Evolutionary conservation across 352 stramenopile species (phyloP), one percentile per base, ranked within the genome.

Genomic region (Phytophthora palmivora): DNA sequence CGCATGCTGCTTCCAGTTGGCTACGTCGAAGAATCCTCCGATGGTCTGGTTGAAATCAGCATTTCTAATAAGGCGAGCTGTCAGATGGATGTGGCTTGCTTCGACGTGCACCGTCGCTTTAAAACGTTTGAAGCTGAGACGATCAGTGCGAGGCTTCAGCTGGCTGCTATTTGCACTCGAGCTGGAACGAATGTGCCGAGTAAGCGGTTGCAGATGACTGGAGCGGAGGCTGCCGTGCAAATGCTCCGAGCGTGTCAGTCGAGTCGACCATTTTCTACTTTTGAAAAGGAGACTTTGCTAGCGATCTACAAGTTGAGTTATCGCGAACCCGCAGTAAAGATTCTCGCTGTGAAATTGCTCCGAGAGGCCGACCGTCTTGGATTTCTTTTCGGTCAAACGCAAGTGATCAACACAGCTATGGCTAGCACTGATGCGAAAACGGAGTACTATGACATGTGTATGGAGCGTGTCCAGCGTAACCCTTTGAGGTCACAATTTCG

Each of bases 1-100:
- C 66, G 72, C 1, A 37, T 88, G 18, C 26, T 88, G 0, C 37
- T 84, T 26, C 78, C 78, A 0, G 38, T 72, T 43, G 78, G 78
- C 26, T 12, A 39, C 0, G 59, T 84, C 2, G 7, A 67, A n/a
- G 48, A 60, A 22, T 39, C 44, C 24, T n/a, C 2, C 16, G 2
- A 45, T 3, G 50, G 33, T 2, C 62, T 68, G 34, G 42, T 84
- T 43, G 66, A 76, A 36, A 56, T 83, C 12, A 5, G 42, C 0
- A 9, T 78, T 1, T 10, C 65, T 0, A 24, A 10, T 3, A 22
- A 68, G 15, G 16, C 67, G 9, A 16, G 33, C 16, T 49, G 43
- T 12, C 18, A 41, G 12, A 37, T 85, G 10, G 46, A 54, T 11
- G 39, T 74, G 4, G 64, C 50, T 14, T 63, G 58, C 16, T 83